Conservation (phyloP, 805 yeast genomes). For the Isabelozyma gotoi region DNA sequence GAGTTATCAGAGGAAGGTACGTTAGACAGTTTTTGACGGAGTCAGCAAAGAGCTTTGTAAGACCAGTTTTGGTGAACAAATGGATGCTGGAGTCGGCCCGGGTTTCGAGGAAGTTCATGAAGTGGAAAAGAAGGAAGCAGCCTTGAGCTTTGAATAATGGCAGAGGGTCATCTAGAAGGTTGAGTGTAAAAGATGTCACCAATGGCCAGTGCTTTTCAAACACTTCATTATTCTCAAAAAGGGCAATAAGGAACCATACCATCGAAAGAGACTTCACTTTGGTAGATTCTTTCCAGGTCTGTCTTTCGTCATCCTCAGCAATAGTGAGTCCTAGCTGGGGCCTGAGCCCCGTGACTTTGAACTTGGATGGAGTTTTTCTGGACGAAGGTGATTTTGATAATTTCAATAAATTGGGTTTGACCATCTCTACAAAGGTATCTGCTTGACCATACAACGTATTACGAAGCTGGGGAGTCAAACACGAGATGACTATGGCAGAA, state of each 20-base stretch:
- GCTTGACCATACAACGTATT: no score
- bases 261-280: slow-evolving; percentile 24
- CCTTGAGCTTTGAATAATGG: slow-evolving; percentile 26
- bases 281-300: slow-evolving; percentile 24
- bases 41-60: slow-evolving; percentile 24
- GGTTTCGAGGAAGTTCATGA: slow-evolving; percentile 8
- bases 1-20: slow-evolving; percentile 28
- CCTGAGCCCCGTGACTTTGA: slow-evolving; percentile 8
- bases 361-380: background rate
- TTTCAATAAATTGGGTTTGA: slow-evolving; percentile 4
- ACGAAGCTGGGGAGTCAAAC: no score
- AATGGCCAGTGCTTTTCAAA: slow-evolving; percentile 19
- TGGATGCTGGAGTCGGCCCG: background rate
- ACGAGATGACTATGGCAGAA: slow-evolving; percentile 5
- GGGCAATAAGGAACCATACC: slow-evolving; percentile 20
- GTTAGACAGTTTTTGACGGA: slow-evolving; percentile 21
- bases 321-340: slow-evolving; percentile 14
- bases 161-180: slow-evolving; percentile 34
- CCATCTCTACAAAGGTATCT: background rate
- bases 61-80: slow-evolving; percentile 22
- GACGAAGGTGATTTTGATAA: slow-evolving; percentile 1
- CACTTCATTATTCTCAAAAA: slow-evolving; percentile 6
- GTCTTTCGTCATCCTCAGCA: slow-evolving; percentile 21
- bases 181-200: slow-evolving; percentile 31
- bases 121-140: slow-evolving; percentile 13